phyloP scores from a whole-genome alignment of 495 filamentous ascomycete genomes.

The Entonaema liquescens region DNA sequence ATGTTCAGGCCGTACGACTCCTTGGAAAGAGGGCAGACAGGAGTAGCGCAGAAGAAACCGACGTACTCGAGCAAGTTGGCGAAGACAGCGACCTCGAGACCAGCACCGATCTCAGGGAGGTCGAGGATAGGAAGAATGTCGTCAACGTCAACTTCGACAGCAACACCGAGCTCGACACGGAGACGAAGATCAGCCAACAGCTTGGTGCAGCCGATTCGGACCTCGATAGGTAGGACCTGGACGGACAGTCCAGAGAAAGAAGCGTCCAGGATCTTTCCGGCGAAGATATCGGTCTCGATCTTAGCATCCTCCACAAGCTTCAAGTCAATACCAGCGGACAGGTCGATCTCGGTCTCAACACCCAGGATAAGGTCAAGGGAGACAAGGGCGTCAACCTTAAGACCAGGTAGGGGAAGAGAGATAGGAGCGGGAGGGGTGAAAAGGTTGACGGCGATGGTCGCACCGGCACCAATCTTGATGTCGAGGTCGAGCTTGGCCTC shows the following conservation, averaged over 20 bases:
- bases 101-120: slow-evolving; percentile 48
- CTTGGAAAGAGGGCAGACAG: slow-evolving; percentile 41
- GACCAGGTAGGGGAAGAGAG: slow-evolving; percentile 45
- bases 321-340: slow-evolving; percentile 53
- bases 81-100: slow-evolving; percentile 52
- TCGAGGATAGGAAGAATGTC: slow-evolving; percentile 41
- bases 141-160: slow-evolving; percentile 40
- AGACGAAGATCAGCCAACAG: slow-evolving; percentile 46
- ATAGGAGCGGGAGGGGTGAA: slow-evolving; percentile 44
- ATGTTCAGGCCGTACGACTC: slow-evolving; percentile 52
- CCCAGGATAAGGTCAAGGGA: slow-evolving; percentile 53
- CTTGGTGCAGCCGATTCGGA: slow-evolving; percentile 47
- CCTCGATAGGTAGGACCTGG: slow-evolving; percentile 46
- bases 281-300: slow-evolving; percentile 51
- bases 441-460: slow-evolving; percentile 50
- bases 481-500: slow-evolving; percentile 51
- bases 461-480: slow-evolving; percentile 45
- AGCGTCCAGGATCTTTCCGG: slow-evolving; percentile 51
- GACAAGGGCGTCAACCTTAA: slow-evolving; percentile 50
- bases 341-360: slow-evolving; percentile 50
- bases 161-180: slow-evolving; percentile 43
- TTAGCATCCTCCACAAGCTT: slow-evolving; percentile 50
- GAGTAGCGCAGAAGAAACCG: slow-evolving; percentile 49
- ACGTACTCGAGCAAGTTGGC: slow-evolving; percentile 54
- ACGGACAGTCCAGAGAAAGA: slow-evolving; percentile 43